Evolutionary conservation across 2,329 filamentous ascomycete species (phyloP), one percentile per base, ranked within the genome.

Genomic region (Aspergillus brasiliensis): DNA sequence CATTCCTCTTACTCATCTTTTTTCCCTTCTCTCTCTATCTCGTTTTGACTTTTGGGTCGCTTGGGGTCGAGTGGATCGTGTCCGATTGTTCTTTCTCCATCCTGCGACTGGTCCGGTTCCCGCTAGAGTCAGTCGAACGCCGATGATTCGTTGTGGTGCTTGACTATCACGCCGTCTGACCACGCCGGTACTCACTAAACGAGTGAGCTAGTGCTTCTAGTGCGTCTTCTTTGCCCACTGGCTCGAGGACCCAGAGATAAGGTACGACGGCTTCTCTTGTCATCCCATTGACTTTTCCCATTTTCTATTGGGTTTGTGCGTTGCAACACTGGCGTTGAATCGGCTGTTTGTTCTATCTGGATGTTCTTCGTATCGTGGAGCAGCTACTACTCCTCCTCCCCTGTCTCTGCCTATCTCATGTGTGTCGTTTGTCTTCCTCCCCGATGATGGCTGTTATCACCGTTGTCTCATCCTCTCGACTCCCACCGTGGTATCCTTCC

Each of bases 401-500:
- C 13, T 40, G 2, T 44, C 17, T 15, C 19, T 44, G 40, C 40
- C 31, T 34, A 34, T 34, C 31, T 34, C 31, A 13, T 34, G 31
- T 13, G 28, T 34, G 10, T 34, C 7, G 25, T 46, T 23, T 44
- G 40, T 44, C 40, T 23, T 34, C 40, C 19, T 44, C 19, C 40
- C 19, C 31, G 31, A 34, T 34, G 31, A 34, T 34, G 31, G 31
- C 10, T 34, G 31, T 44, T 49, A 49, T 49, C 46, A 10, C 25
- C 46, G 46, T 31, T 25, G 46, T 49, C 40, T 44, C 40, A 49
- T 49, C n/a, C 17, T 38, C 15, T 10, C 13, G 21, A 21, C 13
- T 55, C 27, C 52, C 21, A 55, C 38, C 23, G 52, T 55, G 38
- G 38, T 55, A 55, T 55, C 25, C 52, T 34, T 34, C 5, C 31